Base-by-base conservation (phyloP, 371 early-diverging fungal species). In the Lichtheimia hyalospora region DNA sequence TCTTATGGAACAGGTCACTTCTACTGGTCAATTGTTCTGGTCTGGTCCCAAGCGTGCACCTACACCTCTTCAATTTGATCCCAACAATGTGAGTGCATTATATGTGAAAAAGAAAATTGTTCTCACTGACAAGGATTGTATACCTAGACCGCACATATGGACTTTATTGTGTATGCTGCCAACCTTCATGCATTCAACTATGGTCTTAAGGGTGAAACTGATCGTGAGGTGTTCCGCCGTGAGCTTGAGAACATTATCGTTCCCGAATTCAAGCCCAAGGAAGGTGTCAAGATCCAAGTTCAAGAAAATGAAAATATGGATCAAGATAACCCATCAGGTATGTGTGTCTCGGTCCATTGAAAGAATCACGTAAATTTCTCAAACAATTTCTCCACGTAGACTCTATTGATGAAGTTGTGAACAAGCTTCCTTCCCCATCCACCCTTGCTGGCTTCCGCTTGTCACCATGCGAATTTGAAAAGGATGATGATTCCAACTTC, bases 401-500 rank as follows among this genome's bases (percentile, higher is more conserved):
- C 66, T 82, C 80, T 42, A 64, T 97, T 41, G 92, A 95, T 43
- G 69, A 73, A 10, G 58, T 94, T 49, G 74, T 91, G 50, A 69
- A 75, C 48, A 63, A 78, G 10, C 75, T 97, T 16, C 97, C 97
- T 3, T 63, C 74, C 5, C 88, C 95, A 2, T 74, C 90, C 10
- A 76, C 80, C 20, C 68, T 94, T 54, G 90, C 91, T 16, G 90
- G 90, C 15, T 81, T 85, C 71, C 86, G 92, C 46, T 80, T 98
- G 58, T 74, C 66, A 20, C 96, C 98, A 28, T 88, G 87, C 16
- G 97, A 96, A 55, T 98, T 99, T 76, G 99, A 99, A 75, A 99
- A 99, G 65, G 99, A 99, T 70, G 98, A 99, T 75, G 99, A 99
- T 68, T 87, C 89, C 67, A 99, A 99, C 85, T 95, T 94, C 87